A percentile compares a stretch with the other conserved stretches of the same genome.
Evolutionary conservation across 192 early-diverging fungal species (phyloP).

Genomic region (Coemansia sp.): DNA sequence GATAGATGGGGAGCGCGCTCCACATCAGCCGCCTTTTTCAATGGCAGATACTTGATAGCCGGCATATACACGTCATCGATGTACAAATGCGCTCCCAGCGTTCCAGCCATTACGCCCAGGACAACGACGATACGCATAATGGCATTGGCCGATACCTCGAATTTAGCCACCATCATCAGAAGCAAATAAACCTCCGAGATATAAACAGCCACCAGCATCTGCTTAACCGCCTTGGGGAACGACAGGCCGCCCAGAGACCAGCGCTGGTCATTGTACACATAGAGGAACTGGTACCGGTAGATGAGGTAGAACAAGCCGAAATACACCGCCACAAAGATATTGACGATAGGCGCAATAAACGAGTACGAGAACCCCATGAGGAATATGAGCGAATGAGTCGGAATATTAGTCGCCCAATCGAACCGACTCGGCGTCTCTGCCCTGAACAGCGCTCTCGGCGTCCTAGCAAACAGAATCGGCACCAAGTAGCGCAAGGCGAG

Average conservation of each 20-base stretch:
- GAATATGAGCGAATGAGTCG: constrained; percentile 70
- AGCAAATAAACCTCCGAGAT: constrained; percentile 75
- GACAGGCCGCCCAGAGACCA: constrained; percentile 65
- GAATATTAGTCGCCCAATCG: constrained; percentile 67
- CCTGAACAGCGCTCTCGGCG: constrained; percentile 67
- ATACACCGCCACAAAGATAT: constrained; percentile 77
- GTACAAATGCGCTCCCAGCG: constrained; percentile 55
- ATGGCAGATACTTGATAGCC: constrained; percentile 54
- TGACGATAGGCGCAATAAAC: constrained; percentile 78
- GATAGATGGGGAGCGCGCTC: constrained; percentile 25
- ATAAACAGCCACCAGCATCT: constrained; percentile 72
- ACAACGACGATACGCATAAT: constrained; percentile 54
- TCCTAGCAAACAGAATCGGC: constrained; percentile 62
- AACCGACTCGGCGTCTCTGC: constrained; percentile 56
- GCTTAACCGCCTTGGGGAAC: constrained; percentile 63
- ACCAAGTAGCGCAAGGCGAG: constrained; percentile 64
- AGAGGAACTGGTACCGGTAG: constrained; percentile 82
- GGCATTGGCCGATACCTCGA: constrained; percentile 48
- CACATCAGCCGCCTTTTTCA: constrained; percentile 36
- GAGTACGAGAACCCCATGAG: constrained; percentile 76
- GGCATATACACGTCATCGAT: constrained; percentile 60
- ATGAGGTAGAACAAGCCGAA: constrained; percentile 75
- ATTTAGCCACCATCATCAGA: constrained; percentile 66
- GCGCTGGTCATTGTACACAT: constrained; percentile 63
- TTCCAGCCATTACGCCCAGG: constrained; percentile 48